Percentiles rank a stretch among this genome's conserved stretches.
Evolutionary conservation across 768 basidiomycete genomes (phyloP).

Genomic region (Trametes meyenii): DNA sequence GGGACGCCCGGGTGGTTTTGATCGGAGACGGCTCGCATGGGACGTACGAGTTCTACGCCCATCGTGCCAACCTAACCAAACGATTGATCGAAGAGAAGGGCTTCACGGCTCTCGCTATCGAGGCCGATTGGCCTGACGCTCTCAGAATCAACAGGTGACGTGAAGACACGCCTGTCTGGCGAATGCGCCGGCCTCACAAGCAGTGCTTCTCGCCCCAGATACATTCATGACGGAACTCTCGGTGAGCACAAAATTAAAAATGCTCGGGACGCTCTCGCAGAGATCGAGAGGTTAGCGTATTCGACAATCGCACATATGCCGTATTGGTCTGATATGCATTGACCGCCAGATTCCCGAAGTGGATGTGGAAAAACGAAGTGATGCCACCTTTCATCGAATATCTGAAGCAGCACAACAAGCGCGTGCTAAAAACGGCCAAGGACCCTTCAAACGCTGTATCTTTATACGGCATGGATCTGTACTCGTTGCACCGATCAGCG

Average conservation of each 20-base stretch:
- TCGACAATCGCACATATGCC: neutral
- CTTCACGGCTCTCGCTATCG: conserved; percentile 33
- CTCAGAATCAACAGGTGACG: conserved; percentile 32
- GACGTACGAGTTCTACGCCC: conserved; percentile 35
- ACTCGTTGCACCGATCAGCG: conserved; percentile 32
- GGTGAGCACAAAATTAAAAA: conserved; percentile 17
- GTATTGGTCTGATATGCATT: neutral
- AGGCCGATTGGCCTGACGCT: conserved; percentile 39
- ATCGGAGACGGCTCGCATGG: conserved; percentile 37
- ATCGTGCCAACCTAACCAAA: conserved; percentile 35
- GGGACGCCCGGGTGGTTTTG: conserved; percentile 33
- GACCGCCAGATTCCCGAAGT: conserved; percentile 31
- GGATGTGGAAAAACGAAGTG: conserved; percentile 38
- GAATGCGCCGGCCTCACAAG: neutral
- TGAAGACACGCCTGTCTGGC: neutral
- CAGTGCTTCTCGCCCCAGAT: conserved; percentile 14
- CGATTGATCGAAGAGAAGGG: conserved; percentile 35
- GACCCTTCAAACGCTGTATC: conserved; percentile 26
- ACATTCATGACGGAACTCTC: conserved; percentile 25
- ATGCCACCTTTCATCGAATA: conserved; percentile 32
- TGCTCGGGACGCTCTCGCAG: conserved; percentile 22
- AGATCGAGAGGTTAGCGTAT: conserved; percentile 27
- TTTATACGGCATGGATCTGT: conserved; percentile 35
- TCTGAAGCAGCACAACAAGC: conserved; percentile 28
- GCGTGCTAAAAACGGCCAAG: conserved; percentile 14